phyloP scores from a whole-genome alignment of 306 rosid species.

The Ormosia semicastrata region DNA sequence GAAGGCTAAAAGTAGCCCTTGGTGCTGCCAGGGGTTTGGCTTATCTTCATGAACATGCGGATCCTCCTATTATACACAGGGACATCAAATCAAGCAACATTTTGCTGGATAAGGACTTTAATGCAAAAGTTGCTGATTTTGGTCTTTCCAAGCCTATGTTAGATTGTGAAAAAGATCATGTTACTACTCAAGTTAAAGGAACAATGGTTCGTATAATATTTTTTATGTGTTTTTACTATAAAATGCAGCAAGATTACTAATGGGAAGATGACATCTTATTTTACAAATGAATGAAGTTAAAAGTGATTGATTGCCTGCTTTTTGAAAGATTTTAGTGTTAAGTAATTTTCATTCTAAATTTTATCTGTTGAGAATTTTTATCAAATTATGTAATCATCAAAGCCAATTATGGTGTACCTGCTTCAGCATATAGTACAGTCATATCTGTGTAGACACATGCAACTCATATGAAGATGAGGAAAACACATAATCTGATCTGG shows the following conservation, averaged over 20 bases:
- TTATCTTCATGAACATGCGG: too few species aligned
- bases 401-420: not conserved
- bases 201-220: too few species aligned
- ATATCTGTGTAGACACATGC: not conserved
- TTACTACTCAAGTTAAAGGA: too few species aligned
- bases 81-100: too few species aligned
- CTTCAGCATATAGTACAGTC: not conserved
- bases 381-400: not conserved
- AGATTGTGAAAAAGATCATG: too few species aligned
- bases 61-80: too few species aligned
- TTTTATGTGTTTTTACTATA: too few species aligned
- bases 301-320: not conserved
- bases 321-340: not conserved
- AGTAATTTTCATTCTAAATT: not conserved
- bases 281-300: not conserved
- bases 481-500: not conserved
- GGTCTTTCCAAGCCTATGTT: too few species aligned
- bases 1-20: too few species aligned
- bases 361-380: not conserved
- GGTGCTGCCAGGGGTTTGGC: too few species aligned
- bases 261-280: not conserved
- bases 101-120: too few species aligned
- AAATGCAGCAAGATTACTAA: not conserved
- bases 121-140: too few species aligned
- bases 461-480: not conserved